Conservation (phyloP, 2,329 filamentous ascomycete species). For the Capronia epimyces region DNA sequence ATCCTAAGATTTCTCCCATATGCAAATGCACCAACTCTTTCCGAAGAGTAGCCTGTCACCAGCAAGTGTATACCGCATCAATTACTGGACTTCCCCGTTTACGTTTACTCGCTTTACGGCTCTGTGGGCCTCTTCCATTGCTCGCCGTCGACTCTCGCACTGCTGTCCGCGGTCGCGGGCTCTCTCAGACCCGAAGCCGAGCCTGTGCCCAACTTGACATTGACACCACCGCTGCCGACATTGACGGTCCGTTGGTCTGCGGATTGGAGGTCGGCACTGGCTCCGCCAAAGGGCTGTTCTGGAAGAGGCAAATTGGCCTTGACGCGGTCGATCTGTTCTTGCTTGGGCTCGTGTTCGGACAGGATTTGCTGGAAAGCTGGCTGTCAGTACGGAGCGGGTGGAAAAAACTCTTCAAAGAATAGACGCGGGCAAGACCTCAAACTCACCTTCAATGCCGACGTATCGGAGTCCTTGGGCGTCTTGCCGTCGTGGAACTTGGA, state of each 20-base stretch:
- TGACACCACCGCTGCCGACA: conserved; percentile 58
- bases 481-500: conserved; percentile 39
- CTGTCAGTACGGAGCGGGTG: conserved; percentile 1
- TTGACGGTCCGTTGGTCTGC: conserved; percentile 63
- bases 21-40: neutral
- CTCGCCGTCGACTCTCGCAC: conserved; percentile 45
- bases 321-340: conserved; percentile 60
- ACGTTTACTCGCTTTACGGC: conserved; percentile 28
- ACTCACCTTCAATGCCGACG: conserved; percentile 45
- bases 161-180: conserved; percentile 55
- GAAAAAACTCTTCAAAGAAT: too few relatives aligned
- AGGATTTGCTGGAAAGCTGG: conserved; percentile 28
- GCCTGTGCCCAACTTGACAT: conserved; percentile 44
- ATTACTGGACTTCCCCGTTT: too few relatives aligned
- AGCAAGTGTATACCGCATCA: neutral
- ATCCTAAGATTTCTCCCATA: neutral
- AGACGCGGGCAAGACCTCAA: neutral
- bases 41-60: neutral
- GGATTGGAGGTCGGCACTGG: conserved; percentile 73
- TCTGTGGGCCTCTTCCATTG: conserved; percentile 51
- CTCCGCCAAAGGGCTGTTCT: conserved; percentile 60
- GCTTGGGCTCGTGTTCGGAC: conserved; percentile 48
- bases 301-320: conserved; percentile 72
- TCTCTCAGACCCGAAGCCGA: conserved; percentile 52
- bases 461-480: conserved; percentile 41